Conservation (phyloP, 805 yeast species). For the Suhomyces tanzawaensis region DNA sequence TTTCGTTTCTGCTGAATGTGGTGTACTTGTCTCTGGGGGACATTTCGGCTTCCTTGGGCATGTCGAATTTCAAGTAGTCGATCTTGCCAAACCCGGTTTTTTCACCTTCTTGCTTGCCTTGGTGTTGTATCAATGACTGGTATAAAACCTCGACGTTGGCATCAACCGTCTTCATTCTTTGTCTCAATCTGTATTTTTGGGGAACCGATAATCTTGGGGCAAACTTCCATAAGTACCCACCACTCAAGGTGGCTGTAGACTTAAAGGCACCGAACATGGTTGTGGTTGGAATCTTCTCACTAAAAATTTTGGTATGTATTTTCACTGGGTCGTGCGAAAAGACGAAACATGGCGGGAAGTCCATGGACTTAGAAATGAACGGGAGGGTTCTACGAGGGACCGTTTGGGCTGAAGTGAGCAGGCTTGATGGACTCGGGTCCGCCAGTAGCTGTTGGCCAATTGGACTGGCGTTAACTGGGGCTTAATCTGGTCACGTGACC, state of each 20-base stretch:
- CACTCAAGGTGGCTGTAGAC: conserved; percentile 52
- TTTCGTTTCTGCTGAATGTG: conserved; percentile 70
- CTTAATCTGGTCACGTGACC: too few species aligned
- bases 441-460: too few species aligned
- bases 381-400: too few species aligned
- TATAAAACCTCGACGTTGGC: conserved; percentile 65
- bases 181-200: conserved; percentile 83
- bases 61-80: conserved; percentile 35
- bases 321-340: not conserved
- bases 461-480: too few species aligned
- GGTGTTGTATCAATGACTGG: conserved; percentile 24
- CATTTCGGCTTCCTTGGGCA: conserved; percentile 86
- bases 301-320: not conserved
- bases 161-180: conserved; percentile 81
- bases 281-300: conserved; percentile 1
- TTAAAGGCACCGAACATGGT: conserved; percentile 73
- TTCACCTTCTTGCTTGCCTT: conserved; percentile 24
- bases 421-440: too few species aligned
- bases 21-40: conserved; percentile 80
- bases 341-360: not conserved
- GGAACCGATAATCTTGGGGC: conserved; percentile 59
- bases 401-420: too few species aligned
- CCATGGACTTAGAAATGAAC: too few species aligned
- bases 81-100: conserved; percentile 36
- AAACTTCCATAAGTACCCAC: conserved; percentile 73